A percentile compares a stretch with the other conserved stretches of the same genome.
Conservation (phyloP, 108 stramenopile genomes). For the Fistulifera pelliculosa region DNA sequence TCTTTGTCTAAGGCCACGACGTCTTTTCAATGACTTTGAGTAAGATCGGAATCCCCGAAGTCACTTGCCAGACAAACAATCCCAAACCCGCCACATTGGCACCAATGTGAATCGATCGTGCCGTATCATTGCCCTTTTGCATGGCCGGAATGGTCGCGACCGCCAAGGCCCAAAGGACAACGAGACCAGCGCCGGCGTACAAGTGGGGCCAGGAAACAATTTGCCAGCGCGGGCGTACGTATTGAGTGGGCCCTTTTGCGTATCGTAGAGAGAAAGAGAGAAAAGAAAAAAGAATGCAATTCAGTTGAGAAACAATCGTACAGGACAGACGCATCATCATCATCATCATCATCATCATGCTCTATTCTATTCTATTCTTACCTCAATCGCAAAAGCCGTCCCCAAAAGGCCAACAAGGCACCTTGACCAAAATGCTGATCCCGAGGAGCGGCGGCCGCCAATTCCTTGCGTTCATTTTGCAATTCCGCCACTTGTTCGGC, state of each 20-base stretch:
- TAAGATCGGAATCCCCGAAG: constrained; percentile 80
- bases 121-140: constrained; percentile 97
- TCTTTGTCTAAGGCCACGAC: constrained; percentile 82
- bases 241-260: constrained; percentile 94
- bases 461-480: constrained; percentile 71
- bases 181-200: constrained; percentile 93
- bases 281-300: constrained; percentile 7
- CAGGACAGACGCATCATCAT: too few relatives aligned
- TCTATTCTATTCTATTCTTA: constrained; percentile 20
- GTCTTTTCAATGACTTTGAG: constrained; percentile 88
- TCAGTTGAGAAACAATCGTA: too few relatives aligned
- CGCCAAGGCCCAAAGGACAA: constrained; percentile 88
- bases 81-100: constrained; percentile 84
- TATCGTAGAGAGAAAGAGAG: constrained; percentile 2
- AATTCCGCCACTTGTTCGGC: constrained; percentile 52
- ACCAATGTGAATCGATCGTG: constrained; percentile 88
- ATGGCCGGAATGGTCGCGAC: constrained; percentile 87
- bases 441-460: constrained; percentile 41
- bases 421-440: constrained; percentile 91
- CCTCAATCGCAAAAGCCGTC: constrained; percentile 90
- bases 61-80: constrained; percentile 90
- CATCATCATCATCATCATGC: too few relatives aligned
- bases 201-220: constrained; percentile 97
- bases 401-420: constrained; percentile 82
- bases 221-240: constrained; percentile 94